Evolutionary conservation across 2,329 filamentous ascomycete species (phyloP), one percentile per base, ranked within the genome.

Genomic region (Myriosclerotinia curreyana): DNA sequence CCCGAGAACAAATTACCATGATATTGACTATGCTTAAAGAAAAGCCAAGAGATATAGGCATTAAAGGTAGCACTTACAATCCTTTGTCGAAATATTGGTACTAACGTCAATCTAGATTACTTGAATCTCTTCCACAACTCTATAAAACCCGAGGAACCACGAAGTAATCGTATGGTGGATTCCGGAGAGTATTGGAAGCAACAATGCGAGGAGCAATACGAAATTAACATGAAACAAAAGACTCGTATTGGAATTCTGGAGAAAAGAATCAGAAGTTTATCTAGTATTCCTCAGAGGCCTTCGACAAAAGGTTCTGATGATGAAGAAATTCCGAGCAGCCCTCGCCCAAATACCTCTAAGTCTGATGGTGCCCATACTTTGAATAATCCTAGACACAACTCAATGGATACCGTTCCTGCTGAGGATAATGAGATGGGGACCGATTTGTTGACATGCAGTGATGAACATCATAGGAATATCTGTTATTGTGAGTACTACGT

Each of bases 121-220:
- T 25, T 54, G 5, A 7, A 44, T 34, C 38, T 20, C 1, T 36
- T 62, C 0, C 25, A 17, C 12, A 22, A 54, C 22, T 17, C 38
- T 1, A 53, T 46, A 8, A 54, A 28, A 25, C 4, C n/a, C 9
- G n/a, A 25, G 14, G 38, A 44, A 20, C 14, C 28, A 34, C 9
- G 3, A 17, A 38, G 38, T 22, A 34, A 55, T 22, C 49, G 28
- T 8, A 7, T 48, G 8, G 38, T 54, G 0, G 50, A 54, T 55
- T 44, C 36, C 6, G 50, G 28, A 8, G 50, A 55, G 14, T 62
- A 34, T 44, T 62, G 60, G 60, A 48, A 54, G n/a, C 20, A 31
- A 9, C 36, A n/a, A 38, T 62, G 3, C 7, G n/a, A 62, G 20
- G 15, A 15, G 2, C 5, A 25, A 38, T 15, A 34, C 15, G 2